Conservation (phyloP, 2,329 filamentous ascomycete species). For the Mycosphaerelloides madeirae region DNA sequence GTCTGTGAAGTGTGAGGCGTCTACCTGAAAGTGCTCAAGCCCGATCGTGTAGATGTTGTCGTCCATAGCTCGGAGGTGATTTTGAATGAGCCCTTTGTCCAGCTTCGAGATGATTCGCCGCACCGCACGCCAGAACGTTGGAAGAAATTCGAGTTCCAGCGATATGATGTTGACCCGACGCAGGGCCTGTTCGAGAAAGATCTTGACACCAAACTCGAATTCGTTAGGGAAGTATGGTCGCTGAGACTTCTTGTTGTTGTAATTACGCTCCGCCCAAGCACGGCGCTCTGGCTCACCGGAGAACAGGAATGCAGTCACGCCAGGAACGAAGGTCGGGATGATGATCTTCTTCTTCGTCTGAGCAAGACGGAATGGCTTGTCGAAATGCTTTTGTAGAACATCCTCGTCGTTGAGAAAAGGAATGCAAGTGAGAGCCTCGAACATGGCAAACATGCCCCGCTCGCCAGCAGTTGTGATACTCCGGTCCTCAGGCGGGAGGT, state of each 20-base stretch:
- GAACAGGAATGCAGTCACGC: constrained; percentile 81
- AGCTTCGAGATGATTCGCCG: constrained; percentile 69
- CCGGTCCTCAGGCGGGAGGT: constrained; percentile 48
- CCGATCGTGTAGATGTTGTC: constrained; percentile 59
- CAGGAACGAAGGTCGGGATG: constrained; percentile 69
- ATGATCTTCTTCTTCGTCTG: constrained; percentile 75
- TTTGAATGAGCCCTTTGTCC: constrained; percentile 67
- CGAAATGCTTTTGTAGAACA: constrained; percentile 59
- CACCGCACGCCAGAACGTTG: constrained; percentile 75
- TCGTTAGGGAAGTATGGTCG: constrained; percentile 63
- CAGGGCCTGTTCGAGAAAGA: constrained; percentile 65
- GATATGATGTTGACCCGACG: constrained; percentile 55
- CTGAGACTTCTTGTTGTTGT: constrained; percentile 57
- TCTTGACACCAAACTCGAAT: constrained; percentile 83
- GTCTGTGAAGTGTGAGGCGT: constrained; percentile 55
- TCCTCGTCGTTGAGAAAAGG: constrained; percentile 61
- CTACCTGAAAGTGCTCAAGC: constrained; percentile 58
- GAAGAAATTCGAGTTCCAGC: constrained; percentile 51
- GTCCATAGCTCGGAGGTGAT: constrained; percentile 74
- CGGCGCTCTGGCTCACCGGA: constrained; percentile 60
- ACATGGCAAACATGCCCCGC: constrained; percentile 71
- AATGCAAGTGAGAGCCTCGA: constrained; percentile 82
- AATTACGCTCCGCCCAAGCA: constrained; percentile 64
- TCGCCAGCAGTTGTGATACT: constrained; percentile 49
- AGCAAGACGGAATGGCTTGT: constrained; percentile 75